Percentiles rank a stretch among this genome's conserved stretches.
Evolutionary conservation across 2,329 filamentous ascomycete genomes (phyloP).

Genomic region (Leptosphaerulina australis): DNA sequence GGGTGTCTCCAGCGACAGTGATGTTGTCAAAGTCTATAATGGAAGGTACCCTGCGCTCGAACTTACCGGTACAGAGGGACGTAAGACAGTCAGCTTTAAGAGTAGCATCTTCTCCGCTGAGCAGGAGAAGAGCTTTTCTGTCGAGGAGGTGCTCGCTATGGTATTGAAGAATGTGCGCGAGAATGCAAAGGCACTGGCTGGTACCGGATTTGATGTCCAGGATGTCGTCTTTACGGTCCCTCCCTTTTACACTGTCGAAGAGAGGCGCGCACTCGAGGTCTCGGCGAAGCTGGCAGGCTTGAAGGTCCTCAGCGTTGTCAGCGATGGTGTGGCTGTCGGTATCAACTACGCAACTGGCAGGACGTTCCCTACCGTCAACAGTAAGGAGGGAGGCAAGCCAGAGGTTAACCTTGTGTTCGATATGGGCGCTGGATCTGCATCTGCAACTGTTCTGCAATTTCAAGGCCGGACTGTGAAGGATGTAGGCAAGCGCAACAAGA

Average conservation of each 20-base stretch:
- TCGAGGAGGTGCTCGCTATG: slow-evolving; percentile 96
- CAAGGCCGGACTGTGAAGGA: slow-evolving; percentile 91
- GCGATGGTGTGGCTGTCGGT: slow-evolving; percentile 89
- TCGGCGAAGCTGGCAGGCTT: slow-evolving; percentile 88
- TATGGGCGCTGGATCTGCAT: slow-evolving; percentile 95
- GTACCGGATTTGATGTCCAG: slow-evolving; percentile 72
- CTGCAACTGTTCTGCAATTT: slow-evolving; percentile 87
- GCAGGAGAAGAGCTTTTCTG: slow-evolving; percentile 67
- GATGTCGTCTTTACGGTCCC: slow-evolving; percentile 90
- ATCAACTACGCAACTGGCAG: slow-evolving; percentile 93
- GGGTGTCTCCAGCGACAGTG: slow-evolving; percentile 67
- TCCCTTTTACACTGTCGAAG: slow-evolving; percentile 85
- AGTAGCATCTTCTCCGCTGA: slow-evolving; percentile 73
- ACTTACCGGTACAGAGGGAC: slow-evolving; percentile 65
- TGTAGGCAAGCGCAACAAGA: slow-evolving; percentile 92
- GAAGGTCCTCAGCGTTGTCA: slow-evolving; percentile 82
- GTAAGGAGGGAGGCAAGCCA: slow-evolving; percentile 74
- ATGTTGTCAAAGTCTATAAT: slow-evolving; percentile 71
- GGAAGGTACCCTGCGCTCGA: slow-evolving; percentile 78
- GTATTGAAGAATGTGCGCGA: slow-evolving; percentile 87
- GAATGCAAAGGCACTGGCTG: slow-evolving; percentile 85
- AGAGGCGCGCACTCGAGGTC: slow-evolving; percentile 83
- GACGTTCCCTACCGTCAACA: slow-evolving; percentile 80
- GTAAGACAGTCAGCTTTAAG: slow-evolving; percentile 75
- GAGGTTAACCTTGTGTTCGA: slow-evolving; percentile 95